Conservation (phyloP, 1,284 basidiomycete genomes). For the Ceratobasidium sp. region DNA sequence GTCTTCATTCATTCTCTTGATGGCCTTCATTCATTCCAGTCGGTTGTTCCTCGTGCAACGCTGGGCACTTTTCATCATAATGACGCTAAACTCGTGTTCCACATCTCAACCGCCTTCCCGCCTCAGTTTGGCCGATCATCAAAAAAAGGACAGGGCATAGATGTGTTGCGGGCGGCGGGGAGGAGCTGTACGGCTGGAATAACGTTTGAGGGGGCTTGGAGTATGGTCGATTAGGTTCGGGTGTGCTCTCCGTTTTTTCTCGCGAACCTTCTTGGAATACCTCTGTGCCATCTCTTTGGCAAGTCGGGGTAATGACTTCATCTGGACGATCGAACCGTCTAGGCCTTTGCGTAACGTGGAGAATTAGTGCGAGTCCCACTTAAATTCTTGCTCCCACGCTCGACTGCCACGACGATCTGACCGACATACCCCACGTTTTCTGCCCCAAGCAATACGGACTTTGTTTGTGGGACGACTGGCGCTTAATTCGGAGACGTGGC, state of each 20-base stretch:
- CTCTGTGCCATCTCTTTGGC: no score
- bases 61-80: background rate
- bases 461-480: background rate
- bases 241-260: conserved; percentile 15
- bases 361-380: no score
- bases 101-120: conserved; percentile 19
- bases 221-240: conserved; percentile 7
- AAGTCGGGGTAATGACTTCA: conserved; percentile 10
- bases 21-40: background rate
- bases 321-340: background rate
- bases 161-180: background rate
- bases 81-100: conserved; percentile 18
- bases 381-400: no score
- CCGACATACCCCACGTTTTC: background rate
- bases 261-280: no score
- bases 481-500: background rate
- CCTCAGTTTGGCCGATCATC: conserved; percentile 28
- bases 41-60: background rate
- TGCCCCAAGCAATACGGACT: background rate
- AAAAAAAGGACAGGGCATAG: conserved; percentile 5
- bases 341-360: background rate
- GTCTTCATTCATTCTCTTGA: background rate
- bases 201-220: conserved; percentile 13
- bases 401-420: background rate
- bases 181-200: background rate